Evolutionary conservation across 1,284 basidiomycete genomes (phyloP), one percentile per base, ranked within the genome.

Genomic region (Rhodotorula sp.): DNA sequence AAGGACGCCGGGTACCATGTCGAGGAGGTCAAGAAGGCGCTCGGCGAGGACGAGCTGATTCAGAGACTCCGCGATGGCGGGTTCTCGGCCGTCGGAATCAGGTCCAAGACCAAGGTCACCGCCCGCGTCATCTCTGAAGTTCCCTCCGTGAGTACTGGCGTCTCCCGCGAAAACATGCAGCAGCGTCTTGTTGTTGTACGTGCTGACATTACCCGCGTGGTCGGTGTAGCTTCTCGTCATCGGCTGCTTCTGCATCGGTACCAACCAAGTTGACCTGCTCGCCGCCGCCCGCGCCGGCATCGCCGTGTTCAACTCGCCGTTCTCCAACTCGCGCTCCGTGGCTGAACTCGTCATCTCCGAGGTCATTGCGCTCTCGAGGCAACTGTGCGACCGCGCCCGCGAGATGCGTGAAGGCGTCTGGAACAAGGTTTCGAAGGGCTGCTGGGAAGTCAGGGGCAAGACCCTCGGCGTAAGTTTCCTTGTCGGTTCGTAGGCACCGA

Each of bases 301-400:
- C 75, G 92, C 95, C 51, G 96, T 99, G 66, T 99, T 99, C 87
- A 99, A 99, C 83, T 99, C 95, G 20, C 96, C 96, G 46, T 99
- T 99, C 84, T 95, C 96, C 81, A 99, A 99, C 84, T 99, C 96
- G 55, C 92, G 96, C 74, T 98, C 95, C 0, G 96, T 99, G 63
- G 96, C 96, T 60, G 96, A 99, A 83, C 88, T 99, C 61, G 96
- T 99, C 81, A 89, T 99, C 80, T 87, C 88, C 71, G 96, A 99
- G 83, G 85, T 98, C 78, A 88, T 99, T 78, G 89, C 89, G 10
- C 89, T 99, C 72, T 96, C 96, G 20, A 90, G 96, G 54, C 96
- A 99, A 81, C 87, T 97, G 75, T 88, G 90, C 76, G 92, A 99
- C 82, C 90, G 96, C 68, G 84, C 89, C 24, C 87, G 85, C 77